These are phyloP conservation scores for Kodamaea derodonti DNA, from an alignment of 1,139 yeast genomes.

Conservation along the genomic window DNA sequence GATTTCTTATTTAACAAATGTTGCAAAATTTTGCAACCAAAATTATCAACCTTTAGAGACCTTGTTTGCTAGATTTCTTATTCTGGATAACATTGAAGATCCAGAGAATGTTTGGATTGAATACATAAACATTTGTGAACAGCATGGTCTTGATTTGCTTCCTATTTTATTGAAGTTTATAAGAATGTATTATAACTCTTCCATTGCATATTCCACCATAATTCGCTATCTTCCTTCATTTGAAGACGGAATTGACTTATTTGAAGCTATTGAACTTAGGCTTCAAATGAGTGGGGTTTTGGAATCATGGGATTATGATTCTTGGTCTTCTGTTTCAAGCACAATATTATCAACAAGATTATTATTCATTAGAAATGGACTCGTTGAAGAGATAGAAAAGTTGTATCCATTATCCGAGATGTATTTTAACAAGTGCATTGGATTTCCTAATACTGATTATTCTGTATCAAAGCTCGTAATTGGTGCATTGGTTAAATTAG, in stretches of 20 bases:
- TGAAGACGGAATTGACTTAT: neutral
- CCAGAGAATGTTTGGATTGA: constrained; percentile 4
- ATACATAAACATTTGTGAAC: constrained; percentile 3
- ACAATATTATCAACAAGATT: constrained; percentile 19
- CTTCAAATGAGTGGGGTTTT: constrained; percentile 6
- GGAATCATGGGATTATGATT: constrained; percentile 20
- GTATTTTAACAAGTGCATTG: constrained; percentile 20
- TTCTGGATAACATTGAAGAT: neutral
- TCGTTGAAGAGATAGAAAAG: constrained; percentile 11
- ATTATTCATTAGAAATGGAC: constrained; percentile 11
- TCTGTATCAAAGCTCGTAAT: constrained; percentile 40
- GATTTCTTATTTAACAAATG: constrained; percentile 29
- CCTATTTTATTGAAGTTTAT: constrained; percentile 17
- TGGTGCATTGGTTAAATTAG: constrained; percentile 23
- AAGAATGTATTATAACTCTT: constrained; percentile 11
- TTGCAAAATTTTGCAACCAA: constrained; percentile 16
- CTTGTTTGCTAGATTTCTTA: constrained; percentile 5
- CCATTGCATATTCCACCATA: neutral
- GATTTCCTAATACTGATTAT: constrained; percentile 18
- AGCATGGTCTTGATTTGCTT: constrained; percentile 8
- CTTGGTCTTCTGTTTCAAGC: constrained; percentile 35
- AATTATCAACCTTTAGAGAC: constrained; percentile 7
- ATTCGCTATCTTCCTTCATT: neutral
- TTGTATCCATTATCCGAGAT: constrained; percentile 9
- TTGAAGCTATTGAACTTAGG: neutral